Evolutionary conservation across 352 stramenopile genomes (phyloP), one percentile per base, ranked within the genome.

Genomic region (Phytophthora aleatoria): DNA sequence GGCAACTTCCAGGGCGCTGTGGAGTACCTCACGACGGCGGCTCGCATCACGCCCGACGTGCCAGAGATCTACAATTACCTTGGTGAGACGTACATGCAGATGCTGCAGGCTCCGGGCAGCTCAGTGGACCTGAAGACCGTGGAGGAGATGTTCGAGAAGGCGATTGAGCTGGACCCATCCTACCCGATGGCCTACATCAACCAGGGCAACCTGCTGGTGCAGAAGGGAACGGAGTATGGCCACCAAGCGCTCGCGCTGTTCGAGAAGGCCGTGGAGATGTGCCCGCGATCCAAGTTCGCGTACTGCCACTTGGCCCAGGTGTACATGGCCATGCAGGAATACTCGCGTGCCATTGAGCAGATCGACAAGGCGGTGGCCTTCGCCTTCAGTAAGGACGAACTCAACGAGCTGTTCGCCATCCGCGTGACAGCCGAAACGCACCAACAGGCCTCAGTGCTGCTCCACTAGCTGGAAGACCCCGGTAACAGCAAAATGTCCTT

Each of bases 111-210:
- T 15, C 81, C 83, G 0, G 74, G 64, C n/a, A 76, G 71, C 44
- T 39, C 54, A 15, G 71, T 91, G 49, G 77, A 84, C 24, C 59
- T 93, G 39, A 73, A 80, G 58, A 73, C 68, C 6, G 82, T 93
- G 26, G 77, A 90, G 51, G 67, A 85, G 31, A 88, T 90, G 85
- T 94, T 94, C 49, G 80, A 91, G 45, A 91, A 92, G 69, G 83
- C 85, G 15, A 91, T 92, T 28, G 79, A 80, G 55, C 64, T 94
- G 55, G 83, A 94, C 76, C 73, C 85, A 50, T 77, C 85, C 54
- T 94, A 94, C 64, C 85, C 85, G 55, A 92, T 94, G 85, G 83
- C 83, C 53, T 94, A 94, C 77, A 91, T 94, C 68, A 94, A 94
- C 71, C 79, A 90, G 67, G 85, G 85, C 61, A 91, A 90, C 50